Conservation (phyloP, 257 asterid genomes). For the Jacaranda copaia region DNA sequence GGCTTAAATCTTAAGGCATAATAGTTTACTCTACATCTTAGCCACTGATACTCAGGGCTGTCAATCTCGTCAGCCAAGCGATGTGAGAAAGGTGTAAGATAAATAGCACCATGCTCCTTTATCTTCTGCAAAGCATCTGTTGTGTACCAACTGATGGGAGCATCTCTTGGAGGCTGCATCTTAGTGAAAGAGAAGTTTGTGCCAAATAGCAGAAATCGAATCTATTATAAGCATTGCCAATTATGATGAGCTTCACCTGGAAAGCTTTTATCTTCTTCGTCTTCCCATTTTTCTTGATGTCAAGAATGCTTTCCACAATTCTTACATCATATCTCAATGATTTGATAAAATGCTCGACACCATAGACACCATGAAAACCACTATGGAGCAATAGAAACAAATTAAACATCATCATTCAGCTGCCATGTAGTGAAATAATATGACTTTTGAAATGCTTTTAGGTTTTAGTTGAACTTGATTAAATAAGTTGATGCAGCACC, state of each 20-base stretch:
- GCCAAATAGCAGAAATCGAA: constrained; percentile 32
- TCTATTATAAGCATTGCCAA: constrained; percentile 17
- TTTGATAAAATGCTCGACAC: constrained; percentile 72
- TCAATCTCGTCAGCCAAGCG: constrained; percentile 79
- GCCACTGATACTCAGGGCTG: constrained; percentile 63
- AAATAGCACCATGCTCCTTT: constrained; percentile 79
- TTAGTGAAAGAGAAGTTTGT: constrained; percentile 48
- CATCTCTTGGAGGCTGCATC: constrained; percentile 84
- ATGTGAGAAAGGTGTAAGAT: constrained; percentile 80
- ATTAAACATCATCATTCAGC: background rate
- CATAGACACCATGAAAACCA: constrained; percentile 77
- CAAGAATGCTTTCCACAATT: constrained; percentile 74
- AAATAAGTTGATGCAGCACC: background rate
- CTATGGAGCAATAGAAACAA: constrained; percentile 40
- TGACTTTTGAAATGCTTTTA: constrained; percentile 57
- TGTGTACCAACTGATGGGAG: constrained; percentile 77
- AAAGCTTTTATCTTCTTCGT: constrained; percentile 64
- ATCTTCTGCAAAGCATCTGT: constrained; percentile 64
- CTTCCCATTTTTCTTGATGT: constrained; percentile 66
- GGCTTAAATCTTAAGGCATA: constrained; percentile 78
- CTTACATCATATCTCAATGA: constrained; percentile 68
- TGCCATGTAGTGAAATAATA: background rate
- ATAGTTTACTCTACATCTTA: constrained; percentile 79
- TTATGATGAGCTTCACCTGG: constrained; percentile 52
- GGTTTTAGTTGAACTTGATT: background rate